Percentiles rank a stretch among this genome's conserved stretches.
Evolutionary conservation across 1,139 yeast genomes (phyloP).

Genomic region (Maudiozyma humilis): DNA sequence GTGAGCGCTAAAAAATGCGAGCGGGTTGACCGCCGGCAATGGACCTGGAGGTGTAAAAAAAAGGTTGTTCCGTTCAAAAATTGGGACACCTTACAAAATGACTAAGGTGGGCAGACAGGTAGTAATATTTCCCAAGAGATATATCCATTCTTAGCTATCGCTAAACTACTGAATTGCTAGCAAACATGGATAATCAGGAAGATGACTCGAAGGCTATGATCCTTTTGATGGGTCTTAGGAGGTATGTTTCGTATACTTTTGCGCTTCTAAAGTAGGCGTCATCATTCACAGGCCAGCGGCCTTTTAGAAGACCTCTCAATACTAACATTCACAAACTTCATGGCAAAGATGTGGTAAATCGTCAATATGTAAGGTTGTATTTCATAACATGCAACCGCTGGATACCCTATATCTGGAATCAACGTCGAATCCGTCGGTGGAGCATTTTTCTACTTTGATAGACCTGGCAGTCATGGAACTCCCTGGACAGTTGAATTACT

Average conservation of each 20-base stretch:
- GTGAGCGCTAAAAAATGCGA: no score
- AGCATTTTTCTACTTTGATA: conserved; percentile 67
- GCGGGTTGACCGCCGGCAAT: no score
- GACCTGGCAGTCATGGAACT: conserved; percentile 90
- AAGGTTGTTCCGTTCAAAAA: no score
- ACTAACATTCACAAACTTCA: conserved; percentile 1
- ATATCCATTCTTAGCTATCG: no score
- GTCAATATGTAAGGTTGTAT: conserved; percentile 88
- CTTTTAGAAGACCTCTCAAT: background rate
- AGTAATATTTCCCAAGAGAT: no score
- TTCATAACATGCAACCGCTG: conserved; percentile 92
- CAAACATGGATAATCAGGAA: conserved; percentile 5
- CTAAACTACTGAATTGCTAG: background rate
- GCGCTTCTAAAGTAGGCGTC: no score
- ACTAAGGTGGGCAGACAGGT: no score
- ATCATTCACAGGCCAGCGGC: background rate
- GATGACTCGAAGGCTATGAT: conserved; percentile 58
- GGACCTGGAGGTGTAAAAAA: no score
- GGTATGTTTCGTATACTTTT: conserved; percentile 17
- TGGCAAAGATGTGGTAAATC: conserved; percentile 62
- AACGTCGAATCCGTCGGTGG: conserved; percentile 81
- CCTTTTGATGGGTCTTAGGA: conserved; percentile 76
- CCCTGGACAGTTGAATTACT: conserved; percentile 88
- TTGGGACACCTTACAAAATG: no score
- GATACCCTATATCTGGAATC: conserved; percentile 87